Evolutionary conservation across 2,329 filamentous ascomycete species (phyloP).

Genomic region (Raffaelea albimanens): DNA sequence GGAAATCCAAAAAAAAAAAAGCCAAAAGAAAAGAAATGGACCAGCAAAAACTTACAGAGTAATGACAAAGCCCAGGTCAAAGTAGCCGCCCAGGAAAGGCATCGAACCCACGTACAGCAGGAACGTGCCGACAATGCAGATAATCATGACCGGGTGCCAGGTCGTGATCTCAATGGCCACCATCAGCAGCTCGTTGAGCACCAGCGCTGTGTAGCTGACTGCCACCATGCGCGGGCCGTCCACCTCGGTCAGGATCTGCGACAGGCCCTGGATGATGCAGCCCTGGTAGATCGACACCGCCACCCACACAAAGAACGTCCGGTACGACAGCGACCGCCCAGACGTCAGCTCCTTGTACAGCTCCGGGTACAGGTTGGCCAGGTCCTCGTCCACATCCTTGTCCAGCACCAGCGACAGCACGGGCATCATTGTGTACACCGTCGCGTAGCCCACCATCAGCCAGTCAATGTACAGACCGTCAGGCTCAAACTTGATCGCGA

Average conservation of each 20-base stretch:
- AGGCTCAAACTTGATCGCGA: constrained; percentile 84
- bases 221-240: constrained; percentile 70
- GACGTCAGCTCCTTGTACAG: constrained; percentile 95
- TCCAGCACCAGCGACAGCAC: constrained; percentile 92
- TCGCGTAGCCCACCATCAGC: constrained; percentile 94
- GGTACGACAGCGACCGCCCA: constrained; percentile 78
- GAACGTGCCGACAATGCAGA: constrained; percentile 73
- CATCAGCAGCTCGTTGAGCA: constrained; percentile 95
- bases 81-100: constrained; percentile 83
- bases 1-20: not conserved
- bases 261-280: constrained; percentile 87
- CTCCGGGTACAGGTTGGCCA: constrained; percentile 93
- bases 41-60: constrained; percentile 45
- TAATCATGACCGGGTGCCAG: constrained; percentile 90
- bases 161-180: constrained; percentile 94
- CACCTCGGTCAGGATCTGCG: constrained; percentile 75
- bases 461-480: constrained; percentile 94
- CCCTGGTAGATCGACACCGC: constrained; percentile 93
- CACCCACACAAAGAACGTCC: constrained; percentile 96
- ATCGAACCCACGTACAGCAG: constrained; percentile 71
- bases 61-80: constrained; percentile 71
- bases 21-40: not conserved
- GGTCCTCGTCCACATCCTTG: constrained; percentile 85
- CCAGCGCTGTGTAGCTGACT: constrained; percentile 82
- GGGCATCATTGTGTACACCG: constrained; percentile 86